Evolutionary conservation across 305 asterid genomes (phyloP).

Genomic region (Fraxinus floribunda): DNA sequence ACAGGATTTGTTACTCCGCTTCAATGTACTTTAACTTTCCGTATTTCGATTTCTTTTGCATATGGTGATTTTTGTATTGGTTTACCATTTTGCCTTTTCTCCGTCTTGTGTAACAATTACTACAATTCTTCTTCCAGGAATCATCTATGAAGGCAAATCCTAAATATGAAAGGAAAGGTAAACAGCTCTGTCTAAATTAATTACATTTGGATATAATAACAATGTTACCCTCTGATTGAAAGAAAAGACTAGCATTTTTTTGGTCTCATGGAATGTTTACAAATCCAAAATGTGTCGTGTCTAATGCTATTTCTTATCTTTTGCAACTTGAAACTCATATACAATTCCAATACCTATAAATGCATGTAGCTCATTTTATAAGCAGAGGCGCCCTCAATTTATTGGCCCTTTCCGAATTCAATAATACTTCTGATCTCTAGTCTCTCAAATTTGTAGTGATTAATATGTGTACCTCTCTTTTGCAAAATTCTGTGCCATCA

Average conservation of each 20-base stretch:
- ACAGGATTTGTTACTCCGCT: conserved; percentile 60
- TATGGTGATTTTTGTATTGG: neutral
- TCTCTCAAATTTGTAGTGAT: neutral
- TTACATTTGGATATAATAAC: neutral
- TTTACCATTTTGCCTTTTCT: neutral
- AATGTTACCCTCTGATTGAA: neutral
- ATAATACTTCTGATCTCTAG: neutral
- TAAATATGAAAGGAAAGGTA: conserved; percentile 67
- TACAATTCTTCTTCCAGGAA: conserved; percentile 46
- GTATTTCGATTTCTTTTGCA: neutral
- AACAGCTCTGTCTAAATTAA: conserved; percentile 11
- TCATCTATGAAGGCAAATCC: conserved; percentile 37
- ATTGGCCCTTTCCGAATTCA: neutral
- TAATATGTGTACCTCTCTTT: neutral
- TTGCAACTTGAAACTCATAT: neutral
- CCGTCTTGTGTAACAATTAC: neutral
- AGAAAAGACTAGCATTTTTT: neutral
- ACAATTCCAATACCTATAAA: neutral
- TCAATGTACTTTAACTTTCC: conserved; percentile 41
- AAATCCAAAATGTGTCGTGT: neutral
- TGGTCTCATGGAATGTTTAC: neutral
- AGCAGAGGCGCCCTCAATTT: neutral
- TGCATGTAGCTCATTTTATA: neutral
- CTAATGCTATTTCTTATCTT: neutral
- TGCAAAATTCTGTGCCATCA: neutral